Base-by-base conservation (phyloP, 352 stramenopile genomes). In the Phytophthora cryptogea region DNA sequence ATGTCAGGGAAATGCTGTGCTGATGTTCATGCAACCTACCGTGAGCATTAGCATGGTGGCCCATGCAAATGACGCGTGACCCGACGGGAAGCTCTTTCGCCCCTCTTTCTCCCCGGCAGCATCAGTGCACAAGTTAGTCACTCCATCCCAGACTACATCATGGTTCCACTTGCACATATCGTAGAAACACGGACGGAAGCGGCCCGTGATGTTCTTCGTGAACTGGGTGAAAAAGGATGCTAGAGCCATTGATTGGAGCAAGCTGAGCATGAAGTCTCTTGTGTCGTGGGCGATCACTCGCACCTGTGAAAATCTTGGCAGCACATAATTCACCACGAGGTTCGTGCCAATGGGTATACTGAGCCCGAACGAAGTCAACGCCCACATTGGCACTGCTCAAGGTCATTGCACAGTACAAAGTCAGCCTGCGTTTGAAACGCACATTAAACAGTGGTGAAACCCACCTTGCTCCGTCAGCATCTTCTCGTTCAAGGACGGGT, bases 81-180 rank as follows among this genome's bases (percentile, higher is more conserved):
- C 82, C 8, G 78, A 91, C 23, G 82, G 82, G 51, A 90, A 91
- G 36, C 78, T 89, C 58, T 89, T 88, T 8, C 82, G 66, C 0
- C 42, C 78, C 42, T 91, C 80, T 45, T 85, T 78, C 63, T 91
- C 82, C 30, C 68, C 66, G 16, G 66, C 59, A 3, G 43, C 4
- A 43, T 66, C 52, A 26, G 69, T 76, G 66, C 80, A 92, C 44
- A 90, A 46, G 51, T 89, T 89, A 30, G 70, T 66, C 28, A 74
- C 59, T 46, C 81, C 77, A 40, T 90, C 77, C 81, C 81, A 90
- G 8, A 81, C 66, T 5, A 69, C 59, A 41, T 71, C 61, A 39
- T 72, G 75, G 39, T 88, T 54, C 81, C 81, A 90, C 44, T 76
- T 70, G 53, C 81, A 89, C 78, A 90, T 90, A 63, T 80, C 60